These are phyloP conservation scores for Fusarium sp. DNA, from an alignment of 2,329 filamentous ascomycete genomes.

Conservation along the genomic window DNA sequence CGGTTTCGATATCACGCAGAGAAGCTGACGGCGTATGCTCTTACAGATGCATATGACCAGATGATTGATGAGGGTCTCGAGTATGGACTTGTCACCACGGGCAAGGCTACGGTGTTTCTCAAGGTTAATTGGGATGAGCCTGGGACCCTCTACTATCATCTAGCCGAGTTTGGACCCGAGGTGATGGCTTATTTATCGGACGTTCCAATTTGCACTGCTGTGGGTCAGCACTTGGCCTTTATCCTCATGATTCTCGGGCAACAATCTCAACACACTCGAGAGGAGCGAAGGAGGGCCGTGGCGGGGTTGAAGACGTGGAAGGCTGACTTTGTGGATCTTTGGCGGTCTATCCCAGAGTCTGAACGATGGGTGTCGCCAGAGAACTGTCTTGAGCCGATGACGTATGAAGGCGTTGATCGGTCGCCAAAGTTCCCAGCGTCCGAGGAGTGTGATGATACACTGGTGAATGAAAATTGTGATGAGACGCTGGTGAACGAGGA, in stretches of 20 bases:
- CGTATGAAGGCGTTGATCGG: not conserved
- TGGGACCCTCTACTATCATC: not conserved
- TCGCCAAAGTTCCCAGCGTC: not conserved
- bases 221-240: not conserved
- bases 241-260: not conserved
- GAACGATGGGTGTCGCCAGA: not conserved
- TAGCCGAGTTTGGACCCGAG: not conserved
- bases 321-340: not conserved
- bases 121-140: not conserved
- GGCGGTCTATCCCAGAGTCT: not conserved
- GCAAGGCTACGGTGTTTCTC: not conserved
- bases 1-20: not conserved
- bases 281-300: not conserved
- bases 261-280: not conserved
- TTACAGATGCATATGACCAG: not conserved
- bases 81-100: not conserved
- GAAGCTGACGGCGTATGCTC: not conserved
- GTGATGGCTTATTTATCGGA: not conserved
- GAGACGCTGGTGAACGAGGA: not conserved
- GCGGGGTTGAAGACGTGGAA: not conserved
- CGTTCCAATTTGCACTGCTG: not conserved
- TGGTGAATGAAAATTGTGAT: not conserved
- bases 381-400: not conserved
- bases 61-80: not conserved
- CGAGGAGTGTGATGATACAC: not conserved